A percentile compares a stretch with the other conserved stretches of the same genome.
These are phyloP conservation scores for Trametopsis cervina DNA, from an alignment of 768 basidiomycete species.

Conservation along the genomic window DNA sequence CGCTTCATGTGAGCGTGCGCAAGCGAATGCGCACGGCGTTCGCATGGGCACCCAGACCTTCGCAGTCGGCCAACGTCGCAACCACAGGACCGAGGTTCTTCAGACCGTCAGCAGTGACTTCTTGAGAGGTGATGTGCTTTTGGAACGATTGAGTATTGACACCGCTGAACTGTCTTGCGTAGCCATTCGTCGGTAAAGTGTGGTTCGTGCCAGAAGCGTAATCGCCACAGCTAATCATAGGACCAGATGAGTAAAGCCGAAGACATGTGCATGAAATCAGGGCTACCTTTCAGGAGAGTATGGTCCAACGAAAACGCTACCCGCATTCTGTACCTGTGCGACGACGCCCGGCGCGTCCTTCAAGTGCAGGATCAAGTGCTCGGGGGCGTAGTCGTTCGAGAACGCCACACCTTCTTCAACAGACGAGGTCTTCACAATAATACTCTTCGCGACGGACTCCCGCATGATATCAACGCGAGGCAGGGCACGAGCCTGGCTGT, in stretches of 20 bases:
- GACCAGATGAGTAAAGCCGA: constrained; percentile 2
- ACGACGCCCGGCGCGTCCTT: constrained; percentile 63
- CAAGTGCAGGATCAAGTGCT: constrained; percentile 92
- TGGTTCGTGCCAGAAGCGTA: constrained; percentile 99
- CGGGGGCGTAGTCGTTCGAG: constrained; percentile 97
- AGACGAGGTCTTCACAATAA: constrained; percentile 70
- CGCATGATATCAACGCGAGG: constrained; percentile 87
- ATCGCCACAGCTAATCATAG: constrained; percentile 76
- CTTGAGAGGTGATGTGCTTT: constrained; percentile 97
- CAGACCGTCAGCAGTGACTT: constrained; percentile 77
- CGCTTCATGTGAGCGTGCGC: constrained; percentile 12
- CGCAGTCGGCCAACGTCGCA: constrained; percentile 85
- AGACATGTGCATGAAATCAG: constrained; percentile 1
- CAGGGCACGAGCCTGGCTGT: constrained; percentile 78
- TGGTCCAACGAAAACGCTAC: constrained; percentile 92
- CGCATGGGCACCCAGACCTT: constrained; percentile 91
- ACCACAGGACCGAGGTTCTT: constrained; percentile 79
- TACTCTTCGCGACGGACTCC: constrained; percentile 82
- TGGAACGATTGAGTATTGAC: constrained; percentile 98
- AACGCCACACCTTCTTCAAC: constrained; percentile 78
- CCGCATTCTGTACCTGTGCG: constrained; percentile 76
- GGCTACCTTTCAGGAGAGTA: constrained; percentile 91
- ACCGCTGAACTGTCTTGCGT: constrained; percentile 96
- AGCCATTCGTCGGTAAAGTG: constrained; percentile 93
- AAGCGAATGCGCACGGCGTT: constrained; percentile 91